Base-by-base conservation (phyloP, 1,284 basidiomycete species). In the Pseudozyma tsukubaensis region DNA sequence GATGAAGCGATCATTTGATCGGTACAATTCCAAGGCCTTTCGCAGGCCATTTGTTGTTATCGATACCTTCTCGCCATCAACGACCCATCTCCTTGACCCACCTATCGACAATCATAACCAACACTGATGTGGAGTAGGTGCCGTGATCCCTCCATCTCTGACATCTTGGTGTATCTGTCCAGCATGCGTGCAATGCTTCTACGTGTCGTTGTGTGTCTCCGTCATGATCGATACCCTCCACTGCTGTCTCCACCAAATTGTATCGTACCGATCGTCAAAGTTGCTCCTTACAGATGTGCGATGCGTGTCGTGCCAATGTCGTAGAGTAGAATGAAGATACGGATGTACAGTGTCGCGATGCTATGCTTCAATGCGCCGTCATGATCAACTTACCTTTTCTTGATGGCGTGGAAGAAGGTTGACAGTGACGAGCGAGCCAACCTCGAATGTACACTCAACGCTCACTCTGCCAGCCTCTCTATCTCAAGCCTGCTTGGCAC, bases 351-450 rank as follows among this genome's bases (percentile, higher is more conserved):
- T 34, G 29, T 19, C 18, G 11, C 47, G 13, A 24, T 24, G 51
- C 42, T 54, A 32, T 35, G n/a, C n/a, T n/a, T n/a, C n/a, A n/a
- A n/a, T n/a, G n/a, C 51, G 36, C 34, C 45, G 40, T 45, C 35
- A 51, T 29, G 21, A 53, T 53, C 16, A 21, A 74, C 72, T 74
- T 70, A 74, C 72, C 67, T 70, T 62, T 70, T 70, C 67, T 70
- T 74, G 72, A 74, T 74, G 72, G 72, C 72, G 61, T 74, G 57
- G 67, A 63, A 64, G 54, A 54, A 59, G 59, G 50, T 57, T 56
- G 48, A 54, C 55, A 72, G 56, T 57, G 63, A 64, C 56, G 57
- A 50, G 34, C 29, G 52, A 35, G 36, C 19, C 48, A 39, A 55
- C 49, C 60, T 60, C 60, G 67, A 70, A 70, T 59, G 60, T 70